Evolutionary conservation across 345 rosid species (phyloP).

Genomic region (Salix purpurea): DNA sequence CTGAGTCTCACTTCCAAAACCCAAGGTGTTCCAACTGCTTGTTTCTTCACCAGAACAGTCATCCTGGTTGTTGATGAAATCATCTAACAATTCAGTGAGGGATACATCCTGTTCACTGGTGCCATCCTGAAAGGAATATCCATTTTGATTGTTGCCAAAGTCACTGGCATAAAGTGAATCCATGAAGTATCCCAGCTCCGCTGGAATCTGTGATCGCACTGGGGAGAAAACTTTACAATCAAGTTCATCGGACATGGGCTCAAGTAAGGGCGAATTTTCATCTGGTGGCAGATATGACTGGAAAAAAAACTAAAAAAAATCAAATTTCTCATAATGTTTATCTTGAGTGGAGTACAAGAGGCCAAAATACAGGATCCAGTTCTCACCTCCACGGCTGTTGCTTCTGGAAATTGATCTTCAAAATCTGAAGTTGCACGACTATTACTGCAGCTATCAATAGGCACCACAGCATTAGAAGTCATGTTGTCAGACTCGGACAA

Average conservation of each 20-base stretch:
- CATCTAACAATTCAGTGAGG: slow-evolving; percentile 48
- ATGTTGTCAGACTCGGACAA: slow-evolving; percentile 32
- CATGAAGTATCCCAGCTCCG: slow-evolving; percentile 33
- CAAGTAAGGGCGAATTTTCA: slow-evolving; percentile 21
- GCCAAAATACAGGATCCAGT: background rate
- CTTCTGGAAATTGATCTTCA: slow-evolving; percentile 45
- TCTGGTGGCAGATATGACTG: slow-evolving; percentile 36
- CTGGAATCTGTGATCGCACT: slow-evolving; percentile 27
- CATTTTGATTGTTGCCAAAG: slow-evolving; percentile 56
- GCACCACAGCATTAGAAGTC: slow-evolving; percentile 26
- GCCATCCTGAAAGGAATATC: slow-evolving; percentile 51
- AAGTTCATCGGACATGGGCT: slow-evolving; percentile 29
- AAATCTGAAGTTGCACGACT: slow-evolving; percentile 48
- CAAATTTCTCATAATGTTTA: background rate
- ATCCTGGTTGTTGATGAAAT: slow-evolving; percentile 39
- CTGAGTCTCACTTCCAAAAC: slow-evolving; percentile 28
- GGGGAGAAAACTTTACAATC: slow-evolving; percentile 48
- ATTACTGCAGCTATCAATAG: slow-evolving; percentile 39
- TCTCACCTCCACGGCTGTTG: slow-evolving; percentile 41
- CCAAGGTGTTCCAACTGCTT: slow-evolving; percentile 27
- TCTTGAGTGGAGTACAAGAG: background rate
- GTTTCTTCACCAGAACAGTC: slow-evolving; percentile 43
- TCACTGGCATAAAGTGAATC: slow-evolving; percentile 62
- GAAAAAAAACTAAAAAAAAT: background rate
- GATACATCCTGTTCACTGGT: slow-evolving; percentile 50